Base-by-base conservation (phyloP, 768 basidiomycete genomes). In the Lyophyllum decastes region DNA sequence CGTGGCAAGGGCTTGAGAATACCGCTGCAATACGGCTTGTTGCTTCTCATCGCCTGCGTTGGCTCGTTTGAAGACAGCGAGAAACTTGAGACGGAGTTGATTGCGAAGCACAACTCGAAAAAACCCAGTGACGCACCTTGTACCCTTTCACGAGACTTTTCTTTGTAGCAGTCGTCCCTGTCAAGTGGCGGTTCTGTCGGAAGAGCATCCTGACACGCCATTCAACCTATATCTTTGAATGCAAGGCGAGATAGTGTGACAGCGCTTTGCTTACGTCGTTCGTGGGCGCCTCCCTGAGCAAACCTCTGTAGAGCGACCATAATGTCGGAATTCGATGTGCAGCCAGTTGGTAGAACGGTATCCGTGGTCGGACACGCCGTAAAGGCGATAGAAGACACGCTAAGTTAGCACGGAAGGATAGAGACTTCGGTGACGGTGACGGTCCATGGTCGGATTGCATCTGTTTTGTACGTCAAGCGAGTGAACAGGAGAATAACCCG, bases 251-350 rank as follows among this genome's bases (percentile, higher is more conserved):
- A 27, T 7, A 14, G n/a, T 50, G 41, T 41, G 2, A n/a, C 30
- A 25, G n/a, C 17, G 26, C 1, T 44, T 40, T 1, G 68, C 83
- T 54, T 63, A 90, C 89, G 66, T 82, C 75, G 25, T 81, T 78
- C 14, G 78, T 78, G 0, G 84, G 82, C 6, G 89, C 78, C 40
- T 78, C 64, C 26, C 78, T 73, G 48, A 91, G 70, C 14, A 95
- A 77, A 3, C 84, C 83, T 21, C 92, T 81, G 69, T 94, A 95
- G 4, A 95, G 73, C 0, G 77, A 70, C 89, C 90, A 92, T 63
- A 89, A 69, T 0, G 91, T 93, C 2, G 94, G 92, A 25, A 87
- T 71, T 21, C 87, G 82, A 68, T 95, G 94, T 0, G 86, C 87
- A 0, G 79, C 76, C 25, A 93, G 85, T 49, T 81, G 68, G 65